A percentile compares a stretch with the other conserved stretches of the same genome.
Evolutionary conservation across 495 filamentous ascomycete genomes (phyloP).

Genomic region (Trichoderma erinaceum): DNA sequence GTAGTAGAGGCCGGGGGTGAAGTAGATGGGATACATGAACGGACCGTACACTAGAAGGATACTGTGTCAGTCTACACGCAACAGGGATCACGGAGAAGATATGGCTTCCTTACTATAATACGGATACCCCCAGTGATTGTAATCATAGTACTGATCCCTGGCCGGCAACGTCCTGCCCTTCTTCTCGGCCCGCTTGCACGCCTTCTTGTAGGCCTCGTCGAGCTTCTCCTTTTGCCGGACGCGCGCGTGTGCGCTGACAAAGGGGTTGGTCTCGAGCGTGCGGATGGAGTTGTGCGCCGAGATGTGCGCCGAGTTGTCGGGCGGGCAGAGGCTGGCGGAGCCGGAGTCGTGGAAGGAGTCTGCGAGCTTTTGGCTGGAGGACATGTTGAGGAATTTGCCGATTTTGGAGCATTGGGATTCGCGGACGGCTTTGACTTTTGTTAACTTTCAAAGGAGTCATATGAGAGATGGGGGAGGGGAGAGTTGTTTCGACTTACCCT

Average conservation of each 20-base stretch:
- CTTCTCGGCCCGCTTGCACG: constrained; percentile 54
- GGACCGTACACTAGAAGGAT: constrained; percentile 24
- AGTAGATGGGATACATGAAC: constrained; percentile 27
- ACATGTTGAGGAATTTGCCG: constrained; percentile 34
- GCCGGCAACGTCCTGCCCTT: constrained; percentile 47
- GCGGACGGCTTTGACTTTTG: constrained; percentile 49
- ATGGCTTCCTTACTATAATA: constrained; percentile 30
- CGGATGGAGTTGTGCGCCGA: constrained; percentile 57
- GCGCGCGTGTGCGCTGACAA: constrained; percentile 36
- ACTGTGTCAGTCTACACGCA: constrained; percentile 13
- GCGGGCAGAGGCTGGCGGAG: constrained; percentile 47
- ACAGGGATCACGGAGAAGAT: constrained; percentile 43
- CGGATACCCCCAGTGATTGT: constrained; percentile 48
- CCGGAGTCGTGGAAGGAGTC: constrained; percentile 50
- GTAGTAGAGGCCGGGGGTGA: constrained; percentile 38
- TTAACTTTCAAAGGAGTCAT: too few relatives aligned
- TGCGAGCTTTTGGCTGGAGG: constrained; percentile 45
- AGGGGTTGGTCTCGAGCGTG: constrained; percentile 28
- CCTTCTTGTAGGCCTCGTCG: constrained; percentile 57
- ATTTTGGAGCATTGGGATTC: constrained; percentile 49
- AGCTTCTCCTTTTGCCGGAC: constrained; percentile 44
- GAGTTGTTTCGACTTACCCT: constrained; percentile 33
- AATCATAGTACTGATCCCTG: constrained; percentile 47
- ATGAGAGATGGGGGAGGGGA: constrained; percentile 5
- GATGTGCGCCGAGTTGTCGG: constrained; percentile 62